Conservation (phyloP, 2,329 filamentous ascomycete species). For the Paraphaeosphaeria sporulosa region DNA sequence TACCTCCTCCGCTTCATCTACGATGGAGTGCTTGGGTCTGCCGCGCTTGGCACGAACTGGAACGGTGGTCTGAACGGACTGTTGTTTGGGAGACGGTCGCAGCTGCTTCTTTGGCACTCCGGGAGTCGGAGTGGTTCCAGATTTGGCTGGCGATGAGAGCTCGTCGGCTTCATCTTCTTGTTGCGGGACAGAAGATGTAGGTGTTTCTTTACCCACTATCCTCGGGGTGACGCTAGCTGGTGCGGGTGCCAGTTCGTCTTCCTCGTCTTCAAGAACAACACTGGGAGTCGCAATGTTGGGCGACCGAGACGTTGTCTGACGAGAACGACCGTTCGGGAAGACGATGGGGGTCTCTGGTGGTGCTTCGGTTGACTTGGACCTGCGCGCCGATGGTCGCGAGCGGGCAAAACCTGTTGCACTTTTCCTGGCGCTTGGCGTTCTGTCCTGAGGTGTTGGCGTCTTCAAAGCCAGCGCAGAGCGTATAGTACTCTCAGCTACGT, state of each 20-base stretch:
- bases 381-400: conserved; percentile 22
- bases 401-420: conserved; percentile 18
- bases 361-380: conserved; percentile 32
- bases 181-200: background rate
- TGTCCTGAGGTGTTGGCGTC: conserved; percentile 15
- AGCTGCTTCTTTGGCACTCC: conserved; percentile 4
- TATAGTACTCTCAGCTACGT: conserved; percentile 15
- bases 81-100: background rate
- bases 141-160: conserved; percentile 21
- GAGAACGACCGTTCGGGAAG: conserved; percentile 22
- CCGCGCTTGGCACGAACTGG: conserved; percentile 19
- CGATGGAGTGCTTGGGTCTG: conserved; percentile 21
- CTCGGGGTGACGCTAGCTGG: conserved; percentile 23
- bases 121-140: conserved; percentile 1
- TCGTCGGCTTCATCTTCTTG: conserved; percentile 32
- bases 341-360: conserved; percentile 35
- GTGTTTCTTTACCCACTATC: conserved; percentile 16
- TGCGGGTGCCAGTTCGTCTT: conserved; percentile 39
- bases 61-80: background rate
- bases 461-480: conserved; percentile 22
- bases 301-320: conserved; percentile 18
- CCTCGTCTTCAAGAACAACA: conserved; percentile 25
- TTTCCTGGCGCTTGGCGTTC: conserved; percentile 18
- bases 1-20: conserved; percentile 12
- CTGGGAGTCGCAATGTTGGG: conserved; percentile 23